Conservation (phyloP, 2,329 filamentous ascomycete species). For the Kalmusia sp. region DNA sequence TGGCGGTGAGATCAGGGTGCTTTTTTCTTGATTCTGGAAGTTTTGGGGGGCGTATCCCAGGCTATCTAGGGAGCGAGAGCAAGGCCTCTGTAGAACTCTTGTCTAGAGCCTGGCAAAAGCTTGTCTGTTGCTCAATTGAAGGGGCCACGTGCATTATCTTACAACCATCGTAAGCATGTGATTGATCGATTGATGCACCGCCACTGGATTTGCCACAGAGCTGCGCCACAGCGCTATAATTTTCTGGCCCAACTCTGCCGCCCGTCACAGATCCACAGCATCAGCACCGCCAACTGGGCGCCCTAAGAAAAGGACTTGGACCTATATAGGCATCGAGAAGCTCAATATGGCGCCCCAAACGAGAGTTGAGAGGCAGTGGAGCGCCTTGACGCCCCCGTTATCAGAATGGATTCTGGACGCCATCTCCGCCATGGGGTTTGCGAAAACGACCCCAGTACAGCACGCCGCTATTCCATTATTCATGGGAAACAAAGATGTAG, state of each 20-base stretch:
- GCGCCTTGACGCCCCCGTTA: slow-evolving; percentile 71
- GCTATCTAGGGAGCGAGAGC: not conserved
- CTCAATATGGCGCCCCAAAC: slow-evolving; percentile 42
- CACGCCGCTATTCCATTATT: slow-evolving; percentile 89
- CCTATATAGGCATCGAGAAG: not conserved
- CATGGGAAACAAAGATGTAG: slow-evolving; percentile 88
- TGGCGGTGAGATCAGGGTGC: slow-evolving; percentile 33
- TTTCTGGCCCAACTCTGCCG: slow-evolving; percentile 14
- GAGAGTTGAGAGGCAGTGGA: slow-evolving; percentile 63
- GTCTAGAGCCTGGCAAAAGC: not conserved
- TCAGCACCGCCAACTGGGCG: not conserved
- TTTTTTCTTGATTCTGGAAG: slow-evolving; percentile 13
- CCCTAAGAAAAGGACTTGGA: slow-evolving; percentile 2
- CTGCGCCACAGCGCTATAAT: slow-evolving; percentile 13
- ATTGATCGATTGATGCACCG: slow-evolving; percentile 3
- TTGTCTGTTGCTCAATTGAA: not conserved
- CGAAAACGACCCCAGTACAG: slow-evolving; percentile 92
- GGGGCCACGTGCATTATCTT: not conserved
- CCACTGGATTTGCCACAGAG: slow-evolving; percentile 2
- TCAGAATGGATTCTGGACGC: slow-evolving; percentile 88
- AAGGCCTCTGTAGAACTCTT: not conserved
- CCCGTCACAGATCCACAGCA: not conserved
- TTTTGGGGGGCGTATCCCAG: not conserved
- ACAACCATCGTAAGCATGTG: slow-evolving; percentile 9
- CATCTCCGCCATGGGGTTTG: slow-evolving; percentile 82